These are phyloP conservation scores for Penicillium daleae DNA, from an alignment of 495 filamentous ascomycete species.

Conservation along the genomic window DNA sequence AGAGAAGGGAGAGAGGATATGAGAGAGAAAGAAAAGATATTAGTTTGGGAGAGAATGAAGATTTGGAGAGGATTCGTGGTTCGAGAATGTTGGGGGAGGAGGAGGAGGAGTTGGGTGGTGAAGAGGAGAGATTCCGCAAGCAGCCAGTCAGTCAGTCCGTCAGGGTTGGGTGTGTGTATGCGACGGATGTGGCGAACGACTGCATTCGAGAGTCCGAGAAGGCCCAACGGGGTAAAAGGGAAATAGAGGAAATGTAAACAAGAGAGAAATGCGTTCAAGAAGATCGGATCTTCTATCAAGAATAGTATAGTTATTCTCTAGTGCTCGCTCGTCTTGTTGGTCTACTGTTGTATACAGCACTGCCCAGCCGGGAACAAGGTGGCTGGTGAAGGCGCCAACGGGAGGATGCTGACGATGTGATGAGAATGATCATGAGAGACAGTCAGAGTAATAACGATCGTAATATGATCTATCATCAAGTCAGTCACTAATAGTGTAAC, in stretches of 20 bases:
- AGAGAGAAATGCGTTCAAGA: not conserved
- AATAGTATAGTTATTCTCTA: no score
- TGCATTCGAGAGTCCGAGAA: slow-evolving; percentile 8
- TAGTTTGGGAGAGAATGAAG: not conserved
- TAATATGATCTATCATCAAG: no score
- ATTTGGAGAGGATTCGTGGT: not conserved
- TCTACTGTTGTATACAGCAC: no score
- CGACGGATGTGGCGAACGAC: slow-evolving; percentile 24
- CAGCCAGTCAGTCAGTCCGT: slow-evolving; percentile 25
- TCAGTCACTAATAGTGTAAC: not conserved
- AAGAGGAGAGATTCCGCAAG: slow-evolving; percentile 26
- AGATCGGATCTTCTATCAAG: no score
- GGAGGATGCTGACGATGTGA: not conserved
- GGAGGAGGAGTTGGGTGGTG: slow-evolving; percentile 5
- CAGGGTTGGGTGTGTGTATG: slow-evolving; percentile 24
- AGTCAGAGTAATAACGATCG: no score
- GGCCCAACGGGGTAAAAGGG: not conserved
- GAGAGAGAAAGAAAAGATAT: not conserved
- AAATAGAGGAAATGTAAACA: not conserved
- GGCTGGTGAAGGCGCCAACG: slow-evolving; percentile 10
- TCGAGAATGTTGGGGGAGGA: not conserved
- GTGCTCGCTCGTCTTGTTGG: no score
- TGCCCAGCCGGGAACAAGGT: slow-evolving; percentile 2
- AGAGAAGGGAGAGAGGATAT: not conserved
- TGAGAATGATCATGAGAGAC: not conserved